phyloP scores from a whole-genome alignment of 148 eudicot species.

The Tetragonia tetragonoides region DNA sequence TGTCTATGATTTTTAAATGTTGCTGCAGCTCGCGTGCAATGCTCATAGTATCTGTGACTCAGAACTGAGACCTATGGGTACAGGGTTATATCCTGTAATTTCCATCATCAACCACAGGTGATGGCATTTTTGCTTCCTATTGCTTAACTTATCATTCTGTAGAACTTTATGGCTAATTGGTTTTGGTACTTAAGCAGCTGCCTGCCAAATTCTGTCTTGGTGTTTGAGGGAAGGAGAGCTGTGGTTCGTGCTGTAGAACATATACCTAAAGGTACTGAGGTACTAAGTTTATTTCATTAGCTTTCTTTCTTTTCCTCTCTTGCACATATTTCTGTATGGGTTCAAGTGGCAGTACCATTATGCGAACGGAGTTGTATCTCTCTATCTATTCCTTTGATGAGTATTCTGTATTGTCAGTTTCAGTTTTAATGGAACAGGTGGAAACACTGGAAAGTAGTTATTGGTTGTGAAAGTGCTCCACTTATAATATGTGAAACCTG shows the following conservation, averaged over 20 bases:
- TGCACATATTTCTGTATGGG: neutral
- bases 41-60: constrained; percentile 90
- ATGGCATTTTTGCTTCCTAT: neutral
- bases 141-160: constrained; percentile 3
- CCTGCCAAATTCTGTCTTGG: constrained; percentile 80
- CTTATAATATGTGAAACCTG: neutral
- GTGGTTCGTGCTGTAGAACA: constrained; percentile 78
- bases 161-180: constrained; percentile 14
- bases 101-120: constrained; percentile 92
- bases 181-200: constrained; percentile 66
- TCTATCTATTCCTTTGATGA: neutral
- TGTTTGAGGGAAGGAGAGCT: constrained; percentile 79
- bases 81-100: constrained; percentile 75
- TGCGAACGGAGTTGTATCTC: neutral
- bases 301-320: neutral
- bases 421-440: neutral
- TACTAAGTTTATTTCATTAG: constrained; percentile 31
- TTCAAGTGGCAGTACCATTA: neutral
- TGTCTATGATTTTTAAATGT: constrained; percentile 15
- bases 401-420: neutral
- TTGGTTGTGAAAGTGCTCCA: neutral
- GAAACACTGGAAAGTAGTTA: neutral
- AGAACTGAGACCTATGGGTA: constrained; percentile 84
- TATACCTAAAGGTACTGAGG: constrained; percentile 95
- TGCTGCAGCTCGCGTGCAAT: constrained; percentile 85